phyloP scores from a whole-genome alignment of 2,329 filamentous ascomycete genomes.

The Hypoxylon sp. region DNA sequence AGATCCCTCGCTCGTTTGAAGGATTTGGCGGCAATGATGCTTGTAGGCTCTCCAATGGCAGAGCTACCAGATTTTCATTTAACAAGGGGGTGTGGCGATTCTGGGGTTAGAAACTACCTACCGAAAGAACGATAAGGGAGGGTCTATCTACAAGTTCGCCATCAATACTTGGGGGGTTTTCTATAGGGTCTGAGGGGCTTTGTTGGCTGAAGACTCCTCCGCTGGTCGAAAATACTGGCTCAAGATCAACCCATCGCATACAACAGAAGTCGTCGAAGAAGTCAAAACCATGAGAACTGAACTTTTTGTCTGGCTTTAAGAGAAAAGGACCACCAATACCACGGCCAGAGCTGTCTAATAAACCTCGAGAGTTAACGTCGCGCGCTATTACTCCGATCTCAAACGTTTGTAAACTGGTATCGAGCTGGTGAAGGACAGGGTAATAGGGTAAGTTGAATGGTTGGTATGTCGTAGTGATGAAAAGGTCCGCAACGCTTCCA shows the following conservation, averaged over 20 bases:
- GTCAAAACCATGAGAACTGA: background rate
- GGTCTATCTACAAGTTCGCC: background rate
- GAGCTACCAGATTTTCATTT: background rate
- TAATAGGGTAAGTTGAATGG: background rate
- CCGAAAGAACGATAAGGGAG: background rate
- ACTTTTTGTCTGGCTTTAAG: background rate
- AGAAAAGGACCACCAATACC: background rate
- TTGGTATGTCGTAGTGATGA: background rate
- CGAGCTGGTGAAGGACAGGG: background rate
- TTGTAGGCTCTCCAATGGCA: background rate
- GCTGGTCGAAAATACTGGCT: background rate
- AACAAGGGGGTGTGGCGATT: background rate
- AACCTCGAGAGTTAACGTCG: slow-evolving; percentile 9
- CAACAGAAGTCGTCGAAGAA: background rate
- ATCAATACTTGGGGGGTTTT: background rate
- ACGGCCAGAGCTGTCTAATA: background rate
- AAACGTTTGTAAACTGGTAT: background rate
- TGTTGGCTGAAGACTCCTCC: background rate
- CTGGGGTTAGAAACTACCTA: slow-evolving; percentile 1
- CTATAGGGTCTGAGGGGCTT: background rate
- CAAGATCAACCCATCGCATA: background rate
- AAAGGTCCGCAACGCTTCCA: background rate
- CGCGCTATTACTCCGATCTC: slow-evolving; percentile 3
- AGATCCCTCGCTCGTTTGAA: background rate
- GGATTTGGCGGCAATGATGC: background rate